Conservation (phyloP, 768 basidiomycete species). For the Russula vinacea region DNA sequence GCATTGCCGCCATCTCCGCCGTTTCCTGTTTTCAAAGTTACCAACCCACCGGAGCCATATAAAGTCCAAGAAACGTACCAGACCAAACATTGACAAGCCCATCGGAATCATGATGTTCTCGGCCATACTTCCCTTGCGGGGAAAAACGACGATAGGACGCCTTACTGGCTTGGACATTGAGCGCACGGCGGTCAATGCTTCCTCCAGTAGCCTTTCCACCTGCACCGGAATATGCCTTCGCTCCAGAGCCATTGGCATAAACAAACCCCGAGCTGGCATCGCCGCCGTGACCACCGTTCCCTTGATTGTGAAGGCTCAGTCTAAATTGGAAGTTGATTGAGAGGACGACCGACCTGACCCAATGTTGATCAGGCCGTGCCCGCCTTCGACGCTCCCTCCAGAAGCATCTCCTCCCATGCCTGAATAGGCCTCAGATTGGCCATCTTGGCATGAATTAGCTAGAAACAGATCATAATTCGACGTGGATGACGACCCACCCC, state of each 20-base stretch:
- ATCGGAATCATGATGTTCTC: not conserved
- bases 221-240: slow-evolving; percentile 19
- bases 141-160: not conserved
- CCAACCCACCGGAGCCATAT: not conserved
- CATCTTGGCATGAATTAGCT: slow-evolving; percentile 8
- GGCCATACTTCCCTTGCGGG: slow-evolving; percentile 1
- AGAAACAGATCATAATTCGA: not conserved
- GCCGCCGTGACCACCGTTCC: slow-evolving; percentile 31
- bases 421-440: slow-evolving; percentile 17
- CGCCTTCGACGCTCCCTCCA: slow-evolving; percentile 22
- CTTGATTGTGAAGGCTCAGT: slow-evolving; percentile 9
- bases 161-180: slow-evolving; percentile 3
- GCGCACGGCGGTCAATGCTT: slow-evolving; percentile 10
- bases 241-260: slow-evolving; percentile 15
- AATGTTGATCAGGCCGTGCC: slow-evolving; percentile 14
- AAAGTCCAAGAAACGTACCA: slow-evolving; percentile 12
- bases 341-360: slow-evolving; percentile 24
- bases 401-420: slow-evolving; percentile 27
- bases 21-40: slow-evolving; percentile 5
- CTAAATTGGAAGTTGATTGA: not conserved
- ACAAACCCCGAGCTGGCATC: slow-evolving; percentile 20
- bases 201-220: slow-evolving; percentile 22
- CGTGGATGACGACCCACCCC: slow-evolving; percentile 9
- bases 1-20: slow-evolving; percentile 23
- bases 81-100: slow-evolving; percentile 6